Percentiles rank a stretch among this genome's conserved stretches.
These are phyloP conservation scores for Cyberlindnera bimundalis DNA, from an alignment of 805 yeast species.

Conservation along the genomic window DNA sequence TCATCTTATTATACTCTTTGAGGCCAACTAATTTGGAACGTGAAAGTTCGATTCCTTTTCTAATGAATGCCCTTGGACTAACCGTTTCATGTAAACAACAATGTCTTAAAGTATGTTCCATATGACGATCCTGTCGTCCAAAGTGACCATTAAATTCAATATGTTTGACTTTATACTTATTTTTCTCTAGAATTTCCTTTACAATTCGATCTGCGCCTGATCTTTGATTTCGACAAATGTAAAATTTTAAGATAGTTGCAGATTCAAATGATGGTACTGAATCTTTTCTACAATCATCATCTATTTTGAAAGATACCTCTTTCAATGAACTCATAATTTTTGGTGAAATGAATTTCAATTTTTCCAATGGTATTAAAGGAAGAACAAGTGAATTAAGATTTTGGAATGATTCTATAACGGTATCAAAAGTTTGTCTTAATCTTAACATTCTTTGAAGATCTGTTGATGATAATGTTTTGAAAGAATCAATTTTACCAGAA, in stretches of 20 bases:
- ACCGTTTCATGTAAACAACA: slow-evolving; percentile 9
- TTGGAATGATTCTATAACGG: slow-evolving; percentile 14
- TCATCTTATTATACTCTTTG: too few relatives aligned
- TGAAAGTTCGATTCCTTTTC: too few relatives aligned
- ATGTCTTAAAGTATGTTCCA: slow-evolving; percentile 22
- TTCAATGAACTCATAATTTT: background rate
- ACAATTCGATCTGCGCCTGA: background rate
- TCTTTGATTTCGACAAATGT: background rate
- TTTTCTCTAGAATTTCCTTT: background rate
- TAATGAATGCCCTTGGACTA: slow-evolving; percentile 5
- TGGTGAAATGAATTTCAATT: slow-evolving; percentile 4
- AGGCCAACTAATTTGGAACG: too few relatives aligned
- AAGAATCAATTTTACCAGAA: slow-evolving; percentile 21
- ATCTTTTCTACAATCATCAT: too few relatives aligned
- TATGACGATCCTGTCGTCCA: slow-evolving; percentile 20
- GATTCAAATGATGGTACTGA: background rate
- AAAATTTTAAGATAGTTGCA: background rate
- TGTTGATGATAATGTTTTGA: slow-evolving; percentile 9
- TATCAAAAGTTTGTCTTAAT: slow-evolving; percentile 24
- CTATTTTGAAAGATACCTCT: background rate
- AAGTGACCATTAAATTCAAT: slow-evolving; percentile 23
- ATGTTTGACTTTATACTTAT: slow-evolving; percentile 2
- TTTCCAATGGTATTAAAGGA: slow-evolving; percentile 22
- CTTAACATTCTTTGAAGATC: slow-evolving; percentile 17
- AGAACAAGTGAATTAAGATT: slow-evolving; percentile 16